Evolutionary conservation across 1,284 basidiomycete genomes (phyloP).

Genomic region (Cutaneotrichosporon dermatis): DNA sequence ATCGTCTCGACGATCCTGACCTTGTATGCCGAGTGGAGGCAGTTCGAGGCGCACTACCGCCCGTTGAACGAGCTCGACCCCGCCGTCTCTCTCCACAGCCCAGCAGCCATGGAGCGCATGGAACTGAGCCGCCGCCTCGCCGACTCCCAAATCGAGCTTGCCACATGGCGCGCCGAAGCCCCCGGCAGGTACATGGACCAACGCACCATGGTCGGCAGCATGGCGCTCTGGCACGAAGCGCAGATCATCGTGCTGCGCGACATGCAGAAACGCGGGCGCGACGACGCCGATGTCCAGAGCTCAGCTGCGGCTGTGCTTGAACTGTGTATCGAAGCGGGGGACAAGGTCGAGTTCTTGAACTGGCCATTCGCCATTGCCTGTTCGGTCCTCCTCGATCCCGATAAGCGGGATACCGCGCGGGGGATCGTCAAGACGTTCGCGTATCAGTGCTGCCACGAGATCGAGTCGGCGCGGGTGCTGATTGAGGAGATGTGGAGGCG

Average conservation of each 20-base stretch:
- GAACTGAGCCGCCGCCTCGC: constrained; percentile 16
- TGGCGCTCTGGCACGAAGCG: constrained; percentile 38
- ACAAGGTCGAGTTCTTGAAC: constrained; percentile 45
- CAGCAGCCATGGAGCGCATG: constrained; percentile 17
- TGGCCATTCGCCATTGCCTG: constrained; percentile 38
- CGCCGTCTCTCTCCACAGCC: constrained; percentile 14
- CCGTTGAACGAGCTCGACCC: constrained; percentile 18
- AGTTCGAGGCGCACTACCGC: constrained; percentile 20
- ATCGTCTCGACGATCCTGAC: constrained; percentile 17
- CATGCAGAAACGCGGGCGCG: constrained; percentile 22
- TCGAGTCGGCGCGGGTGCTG: constrained; percentile 27
- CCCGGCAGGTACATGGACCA: constrained; percentile 19
- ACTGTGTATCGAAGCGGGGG: constrained; percentile 32
- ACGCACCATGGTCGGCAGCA: constrained; percentile 29
- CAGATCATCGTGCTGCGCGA: constrained; percentile 33
- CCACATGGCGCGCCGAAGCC: constrained; percentile 21
- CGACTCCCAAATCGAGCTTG: constrained; percentile 18
- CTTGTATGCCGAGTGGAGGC: constrained; percentile 15
- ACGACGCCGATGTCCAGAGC: constrained; percentile 28
- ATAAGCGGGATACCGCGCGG: constrained; percentile 25
- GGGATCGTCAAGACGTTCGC: constrained; percentile 35
- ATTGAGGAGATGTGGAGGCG: constrained; percentile 41
- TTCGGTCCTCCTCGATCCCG: constrained; percentile 22
- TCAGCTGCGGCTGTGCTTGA: constrained; percentile 31
- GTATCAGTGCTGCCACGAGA: constrained; percentile 41